Base-by-base conservation (phyloP, 805 yeast species). In the Schwanniomyces pseudopolymorphus region DNA sequence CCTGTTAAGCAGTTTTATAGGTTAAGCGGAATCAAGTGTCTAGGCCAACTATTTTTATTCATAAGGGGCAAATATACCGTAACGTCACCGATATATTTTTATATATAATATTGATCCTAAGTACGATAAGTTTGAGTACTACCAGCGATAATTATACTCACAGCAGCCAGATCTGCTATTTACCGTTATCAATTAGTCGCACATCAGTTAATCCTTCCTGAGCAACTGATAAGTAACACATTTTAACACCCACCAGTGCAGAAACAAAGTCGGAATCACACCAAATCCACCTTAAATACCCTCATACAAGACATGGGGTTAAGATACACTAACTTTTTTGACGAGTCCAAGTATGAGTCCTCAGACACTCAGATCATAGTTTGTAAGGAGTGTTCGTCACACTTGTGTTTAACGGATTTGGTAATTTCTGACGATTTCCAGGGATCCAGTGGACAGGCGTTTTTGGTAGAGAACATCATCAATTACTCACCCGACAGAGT, bases 401-500 rank as follows among this genome's bases (percentile, higher is more conserved):
- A 72, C 55, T 58, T 72, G 40, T 72, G 77, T 47, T 58, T 72
- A 31, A 58, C 68, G 9, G 59, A 53, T 39, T 58, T 72, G 40
- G 60, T 72, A 38, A 56, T 68, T 22, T 64, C 70, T 22, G 75
- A 70, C 52, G 61, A 66, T 22, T 72, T 72, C 53, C 57, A 59
- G 36, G 77, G 77, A 5, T 60, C 65, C 42, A 61, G 68, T 9
- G 77, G 77, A 3, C 67, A 67, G 4, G 78, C 78, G 5, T 67
- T 60, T 43, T 55, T 72, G 37, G 78, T 72, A 17, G 74, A 71
- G 38, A 58, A 55, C 47, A 56, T 72, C 24, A 72, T 72, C 47
- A 72, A 72, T 48, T 58, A 56, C 45, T 57, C 53, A 39, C 51
- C 60, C 3, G 72, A 66, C 25, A 46, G 53, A 14, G 43, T 43